phyloP scores from a whole-genome alignment of 495 filamentous ascomycete species.

The Neurospora sp. region DNA sequence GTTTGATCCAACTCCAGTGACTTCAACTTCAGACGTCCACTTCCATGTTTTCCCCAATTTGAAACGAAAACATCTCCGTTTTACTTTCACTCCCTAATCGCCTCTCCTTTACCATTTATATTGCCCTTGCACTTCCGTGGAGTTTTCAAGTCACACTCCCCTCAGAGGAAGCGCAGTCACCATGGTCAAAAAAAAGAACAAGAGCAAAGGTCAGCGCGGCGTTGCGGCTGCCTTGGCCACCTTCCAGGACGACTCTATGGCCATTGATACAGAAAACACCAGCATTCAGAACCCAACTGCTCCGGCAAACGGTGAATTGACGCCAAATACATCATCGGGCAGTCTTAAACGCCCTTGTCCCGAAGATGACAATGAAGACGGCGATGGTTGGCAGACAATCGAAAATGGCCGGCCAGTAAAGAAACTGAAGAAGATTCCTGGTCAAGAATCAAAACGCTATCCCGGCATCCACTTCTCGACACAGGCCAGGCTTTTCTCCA shows the following conservation, averaged over 20 bases:
- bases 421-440: conserved; percentile 51
- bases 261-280: background rate
- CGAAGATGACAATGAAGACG: conserved; percentile 26
- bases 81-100: background rate
- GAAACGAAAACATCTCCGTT: background rate
- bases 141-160: background rate
- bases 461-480: conserved; percentile 62
- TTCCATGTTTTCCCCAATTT: background rate
- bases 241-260: background rate
- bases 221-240: conserved; percentile 5
- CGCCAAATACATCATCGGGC: conserved; percentile 11
- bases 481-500: conserved; percentile 54
- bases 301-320: background rate
- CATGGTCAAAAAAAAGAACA: conserved; percentile 23
- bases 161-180: background rate
- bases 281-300: background rate
- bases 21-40: background rate
- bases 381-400: conserved; percentile 39
- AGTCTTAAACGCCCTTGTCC: conserved; percentile 32
- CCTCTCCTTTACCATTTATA: background rate
- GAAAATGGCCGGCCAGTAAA: conserved; percentile 36
- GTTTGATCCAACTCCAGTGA: background rate
- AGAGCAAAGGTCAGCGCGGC: conserved; percentile 5
- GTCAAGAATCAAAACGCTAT: conserved; percentile 48
- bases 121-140: background rate